Base-by-base conservation (phyloP, 2,329 filamentous ascomycete species). In the Fusarium luffae region DNA sequence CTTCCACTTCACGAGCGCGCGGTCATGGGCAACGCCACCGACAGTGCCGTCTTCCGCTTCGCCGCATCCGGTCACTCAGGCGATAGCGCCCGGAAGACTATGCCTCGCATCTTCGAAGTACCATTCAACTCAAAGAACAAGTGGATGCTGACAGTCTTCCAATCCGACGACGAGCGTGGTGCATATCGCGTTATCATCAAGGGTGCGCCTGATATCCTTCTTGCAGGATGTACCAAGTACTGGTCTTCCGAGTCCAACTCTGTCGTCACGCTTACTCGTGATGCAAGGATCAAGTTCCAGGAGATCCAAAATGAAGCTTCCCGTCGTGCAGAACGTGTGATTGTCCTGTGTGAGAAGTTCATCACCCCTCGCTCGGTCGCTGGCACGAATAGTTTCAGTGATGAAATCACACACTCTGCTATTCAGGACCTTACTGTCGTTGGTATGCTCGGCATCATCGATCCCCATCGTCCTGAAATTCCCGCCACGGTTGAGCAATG, bases 41-140 rank as follows among this genome's bases (percentile, higher is more conserved):
- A 84, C 50, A 79, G 75, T 7, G 82, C 81, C 1, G 77, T 83
- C 10, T 77, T 84, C 3, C 76, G 80, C 7, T 82, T 83, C 28
- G 79, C 80, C 2, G 77, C 80, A 8, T 63, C 56, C 4, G 71
- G 74, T 0, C 59, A 62, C 7, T 61, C 63, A 1, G 69, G 47
- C 4, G 77, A 76, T 4, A 65, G 56, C 27, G 62, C 72, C 44
- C 64, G 60, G 12, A 69, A 63, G 16, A 64, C 54, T 0, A 66
- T 66, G 34, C 71, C 71, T 9, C 69, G 80, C 2, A 67, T 79
- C 7, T 82, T 81, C 43, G 78, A 84, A 51, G 78, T 85, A 7
- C 81, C 84, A 0, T 85, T 85, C 77, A 85, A 85, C 74, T 84
- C 82, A 18, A 84, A 83, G 73, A 84, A 83, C 70, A 85, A 85